Evolutionary conservation across 2,329 filamentous ascomycete species (phyloP).

Genomic region (Penicillium sp.): DNA sequence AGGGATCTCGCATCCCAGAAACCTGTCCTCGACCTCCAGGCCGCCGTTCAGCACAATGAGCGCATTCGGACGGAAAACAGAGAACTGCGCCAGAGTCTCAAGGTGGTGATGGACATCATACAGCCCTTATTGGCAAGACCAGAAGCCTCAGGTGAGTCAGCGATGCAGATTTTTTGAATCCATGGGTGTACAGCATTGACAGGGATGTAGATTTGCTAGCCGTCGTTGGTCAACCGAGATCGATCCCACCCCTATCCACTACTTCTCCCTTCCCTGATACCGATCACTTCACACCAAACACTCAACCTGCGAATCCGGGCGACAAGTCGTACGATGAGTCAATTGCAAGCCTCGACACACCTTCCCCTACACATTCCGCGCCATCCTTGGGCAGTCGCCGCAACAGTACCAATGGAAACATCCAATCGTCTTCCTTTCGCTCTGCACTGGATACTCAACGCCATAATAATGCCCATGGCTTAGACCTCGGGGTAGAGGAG

Average conservation of each 20-base stretch:
- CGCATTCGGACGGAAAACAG: slow-evolving; percentile 77
- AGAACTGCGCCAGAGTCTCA: slow-evolving; percentile 72
- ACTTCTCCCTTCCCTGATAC: slow-evolving; percentile 33
- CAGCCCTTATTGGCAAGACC: slow-evolving; percentile 48
- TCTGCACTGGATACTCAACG: slow-evolving; percentile 49
- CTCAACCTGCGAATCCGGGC: slow-evolving; percentile 20
- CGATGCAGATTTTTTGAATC: background rate
- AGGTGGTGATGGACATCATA: slow-evolving; percentile 63
- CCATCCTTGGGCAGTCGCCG: slow-evolving; percentile 29
- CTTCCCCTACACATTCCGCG: slow-evolving; percentile 35
- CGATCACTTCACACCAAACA: slow-evolving; percentile 26
- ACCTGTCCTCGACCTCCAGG: slow-evolving; percentile 82
- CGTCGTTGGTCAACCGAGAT: slow-evolving; percentile 19
- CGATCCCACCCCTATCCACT: slow-evolving; percentile 23
- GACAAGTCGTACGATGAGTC: slow-evolving; percentile 36
- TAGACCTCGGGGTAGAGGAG: slow-evolving; percentile 65
- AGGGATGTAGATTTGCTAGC: slow-evolving; percentile 20
- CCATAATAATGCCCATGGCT: slow-evolving; percentile 54
- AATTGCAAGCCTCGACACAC: slow-evolving; percentile 32
- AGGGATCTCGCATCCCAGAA: slow-evolving; percentile 77
- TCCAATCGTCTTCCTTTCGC: slow-evolving; percentile 37
- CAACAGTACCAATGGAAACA: slow-evolving; percentile 25
- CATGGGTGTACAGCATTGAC: slow-evolving; percentile 6
- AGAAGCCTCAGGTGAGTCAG: slow-evolving; percentile 49
- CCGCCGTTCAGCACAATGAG: slow-evolving; percentile 75